A percentile compares a stretch with the other conserved stretches of the same genome.
phyloP scores from a whole-genome alignment of 2,329 filamentous ascomycete species.

The Epichloe typhina region DNA sequence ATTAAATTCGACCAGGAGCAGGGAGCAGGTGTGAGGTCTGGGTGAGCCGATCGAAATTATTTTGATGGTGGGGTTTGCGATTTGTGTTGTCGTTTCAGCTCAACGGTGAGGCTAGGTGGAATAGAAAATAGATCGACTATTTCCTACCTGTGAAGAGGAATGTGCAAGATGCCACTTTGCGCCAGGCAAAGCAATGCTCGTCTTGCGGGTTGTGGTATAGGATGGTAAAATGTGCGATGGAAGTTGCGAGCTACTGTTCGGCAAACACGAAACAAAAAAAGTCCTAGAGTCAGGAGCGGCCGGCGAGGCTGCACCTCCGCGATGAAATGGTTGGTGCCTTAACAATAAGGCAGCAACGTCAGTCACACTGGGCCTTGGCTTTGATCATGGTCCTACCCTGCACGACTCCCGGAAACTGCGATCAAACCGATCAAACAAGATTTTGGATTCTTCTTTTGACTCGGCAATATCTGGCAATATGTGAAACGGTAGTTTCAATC shows the following conservation, averaged over 20 bases:
- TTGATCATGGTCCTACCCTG: not conserved
- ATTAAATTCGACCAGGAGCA: slow-evolving; percentile 6
- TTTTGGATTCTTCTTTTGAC: not conserved
- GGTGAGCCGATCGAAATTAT: slow-evolving; percentile 8
- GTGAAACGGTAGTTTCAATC: too few relatives aligned
- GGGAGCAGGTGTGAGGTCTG: slow-evolving; percentile 11
- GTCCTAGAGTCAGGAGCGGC: not conserved
- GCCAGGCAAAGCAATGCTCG: slow-evolving; percentile 24
- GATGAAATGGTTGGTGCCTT: not conserved
- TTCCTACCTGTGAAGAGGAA: slow-evolving; percentile 12
- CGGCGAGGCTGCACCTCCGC: not conserved
- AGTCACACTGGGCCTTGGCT: not conserved
- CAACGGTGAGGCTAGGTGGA: slow-evolving; percentile 5
- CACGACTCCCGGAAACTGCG: not conserved
- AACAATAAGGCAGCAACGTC: not conserved
- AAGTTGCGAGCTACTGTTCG: slow-evolving; percentile 10
- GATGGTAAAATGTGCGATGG: slow-evolving; percentile 6
- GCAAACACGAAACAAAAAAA: not conserved
- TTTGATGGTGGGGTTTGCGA: slow-evolving; percentile 4
- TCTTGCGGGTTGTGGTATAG: slow-evolving; percentile 6
- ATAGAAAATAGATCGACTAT: slow-evolving; percentile 13
- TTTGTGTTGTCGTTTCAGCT: not conserved
- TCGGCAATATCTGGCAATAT: too few relatives aligned
- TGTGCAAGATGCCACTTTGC: slow-evolving; percentile 20
- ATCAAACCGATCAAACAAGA: too few relatives aligned